These are phyloP conservation scores for Pseudogymnoascus sp. DNA, from an alignment of 2,329 filamentous ascomycete genomes.

Conservation along the genomic window DNA sequence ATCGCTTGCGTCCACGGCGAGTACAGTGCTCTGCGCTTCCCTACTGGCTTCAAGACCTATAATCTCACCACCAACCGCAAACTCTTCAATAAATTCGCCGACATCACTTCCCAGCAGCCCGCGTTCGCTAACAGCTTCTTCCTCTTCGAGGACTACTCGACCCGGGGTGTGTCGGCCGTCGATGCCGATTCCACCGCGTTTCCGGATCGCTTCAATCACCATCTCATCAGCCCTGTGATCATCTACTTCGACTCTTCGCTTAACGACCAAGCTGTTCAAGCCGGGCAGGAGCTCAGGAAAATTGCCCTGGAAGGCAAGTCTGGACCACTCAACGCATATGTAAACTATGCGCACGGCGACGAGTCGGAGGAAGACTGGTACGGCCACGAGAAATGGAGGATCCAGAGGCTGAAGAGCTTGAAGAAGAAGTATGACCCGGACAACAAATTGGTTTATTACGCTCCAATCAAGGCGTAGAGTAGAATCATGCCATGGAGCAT, in stretches of 20 bases:
- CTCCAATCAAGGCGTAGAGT: conserved; percentile 4
- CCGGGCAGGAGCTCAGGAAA: background rate
- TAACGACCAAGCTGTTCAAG: background rate
- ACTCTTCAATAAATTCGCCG: conserved; percentile 19
- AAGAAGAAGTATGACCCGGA: conserved; percentile 10
- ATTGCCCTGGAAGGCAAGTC: background rate
- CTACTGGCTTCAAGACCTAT: background rate
- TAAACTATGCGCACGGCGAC: conserved; percentile 18
- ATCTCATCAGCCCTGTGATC: background rate
- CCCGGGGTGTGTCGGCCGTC: conserved; percentile 35
- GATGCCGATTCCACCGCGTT: conserved; percentile 34
- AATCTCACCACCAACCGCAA: background rate
- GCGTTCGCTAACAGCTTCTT: conserved; percentile 20
- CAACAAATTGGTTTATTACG: conserved; percentile 1
- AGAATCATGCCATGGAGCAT: background rate
- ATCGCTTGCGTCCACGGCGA: background rate
- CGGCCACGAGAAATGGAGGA: conserved; percentile 13
- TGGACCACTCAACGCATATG: conserved; percentile 12
- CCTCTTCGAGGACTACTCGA: conserved; percentile 47
- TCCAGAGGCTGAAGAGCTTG: conserved; percentile 8
- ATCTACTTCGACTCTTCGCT: conserved; percentile 1
- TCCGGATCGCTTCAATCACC: conserved; percentile 35
- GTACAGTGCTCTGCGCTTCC: background rate
- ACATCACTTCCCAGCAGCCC: conserved; percentile 1
- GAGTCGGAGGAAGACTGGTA: conserved; percentile 15